phyloP scores from a whole-genome alignment of 2,329 filamentous ascomycete genomes.

The Stachybotrys chlorohalonatus region DNA sequence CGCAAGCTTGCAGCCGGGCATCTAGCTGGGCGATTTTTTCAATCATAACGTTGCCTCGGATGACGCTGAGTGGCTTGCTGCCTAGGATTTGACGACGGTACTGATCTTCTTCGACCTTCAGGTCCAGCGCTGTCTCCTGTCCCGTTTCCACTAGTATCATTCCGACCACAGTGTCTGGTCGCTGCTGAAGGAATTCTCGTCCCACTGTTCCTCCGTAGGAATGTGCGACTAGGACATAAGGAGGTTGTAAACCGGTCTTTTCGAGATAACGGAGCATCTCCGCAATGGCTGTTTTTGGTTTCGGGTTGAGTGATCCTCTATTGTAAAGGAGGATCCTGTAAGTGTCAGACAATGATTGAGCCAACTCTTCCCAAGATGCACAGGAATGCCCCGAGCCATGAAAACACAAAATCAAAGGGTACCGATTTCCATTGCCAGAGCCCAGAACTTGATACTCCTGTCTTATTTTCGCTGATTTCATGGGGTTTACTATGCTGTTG shows the following conservation, averaged over 20 bases:
- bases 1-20: neutral
- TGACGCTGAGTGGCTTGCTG: slow-evolving; percentile 8
- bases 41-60: slow-evolving; percentile 10
- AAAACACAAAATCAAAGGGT: slow-evolving; percentile 7
- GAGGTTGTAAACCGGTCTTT: neutral
- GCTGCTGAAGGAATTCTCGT: slow-evolving; percentile 7
- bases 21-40: slow-evolving; percentile 6
- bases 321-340: slow-evolving; percentile 9
- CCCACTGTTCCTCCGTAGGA: slow-evolving; percentile 12
- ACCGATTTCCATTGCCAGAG: neutral
- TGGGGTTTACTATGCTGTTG: too few relatives aligned
- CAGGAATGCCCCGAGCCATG: slow-evolving; percentile 12
- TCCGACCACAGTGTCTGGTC: slow-evolving; percentile 6
- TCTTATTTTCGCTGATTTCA: too few relatives aligned
- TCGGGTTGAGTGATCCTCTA: slow-evolving; percentile 1
- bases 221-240: slow-evolving; percentile 8
- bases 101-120: slow-evolving; percentile 6
- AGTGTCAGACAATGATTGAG: slow-evolving; percentile 1
- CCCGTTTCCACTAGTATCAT: slow-evolving; percentile 13
- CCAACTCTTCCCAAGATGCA: slow-evolving; percentile 6
- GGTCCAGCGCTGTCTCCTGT: slow-evolving; percentile 9
- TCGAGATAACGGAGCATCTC: slow-evolving; percentile 1
- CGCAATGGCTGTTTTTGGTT: neutral
- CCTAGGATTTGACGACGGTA: slow-evolving; percentile 6
- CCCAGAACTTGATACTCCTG: neutral